Base-by-base conservation (phyloP, 2,329 filamentous ascomycete genomes). In the Ilyonectria mors-panacis region DNA sequence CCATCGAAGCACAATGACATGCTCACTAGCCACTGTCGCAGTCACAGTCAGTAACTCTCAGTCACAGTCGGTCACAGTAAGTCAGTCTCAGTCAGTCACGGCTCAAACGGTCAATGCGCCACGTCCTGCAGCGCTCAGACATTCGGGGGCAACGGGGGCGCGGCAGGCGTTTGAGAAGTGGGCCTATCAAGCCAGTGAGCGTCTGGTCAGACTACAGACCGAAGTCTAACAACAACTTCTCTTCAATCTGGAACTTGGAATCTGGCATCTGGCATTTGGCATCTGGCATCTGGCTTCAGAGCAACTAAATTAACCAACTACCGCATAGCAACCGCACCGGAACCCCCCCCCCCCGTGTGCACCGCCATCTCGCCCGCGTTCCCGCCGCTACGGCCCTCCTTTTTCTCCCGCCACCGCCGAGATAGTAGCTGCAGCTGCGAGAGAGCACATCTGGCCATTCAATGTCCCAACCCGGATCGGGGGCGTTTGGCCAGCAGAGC, bases 381-480 rank as follows among this genome's bases (percentile, higher is more conserved):
- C 37, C 10, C 39, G 37, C 54, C 37, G 44, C 37, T 26, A 26
- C 26, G 26, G 23, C 42, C 37, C 17, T 8, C 30, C 50, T 21
- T 39, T 39, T 35, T 15, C 17, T 21, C 37, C 10, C 39, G 39
- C 39, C 39, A n/a, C 39, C 39, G 39, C 17, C 19, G 39, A 42
- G n/a, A 42, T 42, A 42, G 39, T 12, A 33, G 8, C 39, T 39
- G 15, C 13, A 21, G 21, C 51, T 23, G 35, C 33, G 30, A 39
- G 19, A 23, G 39, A 39, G n/a, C 17, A 12, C 35, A 26, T 42
- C 30, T 17, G 39, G 39, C 35, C 35, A 17, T 54, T n/a, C 33
- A 7, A 72, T 72, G 67, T 62, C 69, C 54, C 65, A 65, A 63
- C 57, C 70, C 37, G 69, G 71, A 56, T 53, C 61, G n/a, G 59